Percentiles rank a stretch among this genome's conserved stretches.
These are phyloP conservation scores for Pneumocystis sp. DNA, from an alignment of 1,139 yeast species.

Conservation along the genomic window DNA sequence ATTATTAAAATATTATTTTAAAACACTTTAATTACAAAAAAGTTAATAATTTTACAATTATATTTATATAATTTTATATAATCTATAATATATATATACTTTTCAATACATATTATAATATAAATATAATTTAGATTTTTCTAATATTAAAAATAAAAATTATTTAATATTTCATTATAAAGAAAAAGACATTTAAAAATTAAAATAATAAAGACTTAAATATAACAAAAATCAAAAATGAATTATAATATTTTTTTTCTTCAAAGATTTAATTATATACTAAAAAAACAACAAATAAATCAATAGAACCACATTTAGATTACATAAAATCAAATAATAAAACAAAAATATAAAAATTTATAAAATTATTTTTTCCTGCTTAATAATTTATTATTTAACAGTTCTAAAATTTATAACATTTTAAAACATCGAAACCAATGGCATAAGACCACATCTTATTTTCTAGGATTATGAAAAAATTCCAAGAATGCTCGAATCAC, in stretches of 20 bases:
- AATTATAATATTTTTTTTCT: neutral
- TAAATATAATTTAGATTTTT: no score
- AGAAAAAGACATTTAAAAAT: neutral
- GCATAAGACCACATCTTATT: neutral
- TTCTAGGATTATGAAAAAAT: neutral
- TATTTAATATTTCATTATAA: neutral
- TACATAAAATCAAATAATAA: neutral
- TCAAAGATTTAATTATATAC: neutral
- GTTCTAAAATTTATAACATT: neutral
- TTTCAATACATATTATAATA: neutral
- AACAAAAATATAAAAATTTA: neutral
- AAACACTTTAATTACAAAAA: no score
- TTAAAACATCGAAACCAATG: neutral
- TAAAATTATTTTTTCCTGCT: neutral
- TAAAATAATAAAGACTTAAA: neutral
- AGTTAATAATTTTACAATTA: no score
- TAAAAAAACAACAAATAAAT: neutral
- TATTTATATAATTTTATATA: no score
- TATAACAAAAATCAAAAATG: neutral
- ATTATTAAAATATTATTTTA: no score
- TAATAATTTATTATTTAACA: neutral
- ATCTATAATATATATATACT: no score
- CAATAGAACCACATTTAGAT: neutral
- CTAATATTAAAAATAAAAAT: no score
- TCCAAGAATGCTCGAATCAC: slow-evolving; percentile 1